Evolutionary conservation across 2,329 filamentous ascomycete species (phyloP), one percentile per base, ranked within the genome.

Genomic region (Stagonosporopsis vannaccii): DNA sequence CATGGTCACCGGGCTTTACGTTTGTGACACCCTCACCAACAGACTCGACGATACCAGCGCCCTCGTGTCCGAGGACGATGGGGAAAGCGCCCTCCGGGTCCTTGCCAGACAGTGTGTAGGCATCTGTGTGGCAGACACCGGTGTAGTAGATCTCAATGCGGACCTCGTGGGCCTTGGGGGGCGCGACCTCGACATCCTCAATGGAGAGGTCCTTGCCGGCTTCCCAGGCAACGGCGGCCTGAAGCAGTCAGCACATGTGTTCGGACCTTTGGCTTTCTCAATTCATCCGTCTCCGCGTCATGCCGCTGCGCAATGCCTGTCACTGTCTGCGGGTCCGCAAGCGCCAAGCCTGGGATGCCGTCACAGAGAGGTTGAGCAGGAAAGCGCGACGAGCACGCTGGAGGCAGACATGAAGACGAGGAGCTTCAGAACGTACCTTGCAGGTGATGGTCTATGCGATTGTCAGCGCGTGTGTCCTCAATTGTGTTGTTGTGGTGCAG

Each of bases 131-230:
- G 84, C 95, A 99, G 76, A 99, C 95, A 80, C 95, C 95, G 50
- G 95, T 99, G 84, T 97, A 96, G 84, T 94, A 89, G 77, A 98
- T 91, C 83, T 98, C 82, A 75, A 99, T 97, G 71, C 95, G 91
- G 75, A 99, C 95, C 82, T 99, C 95, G 80, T 96, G 87, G 60
- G 94, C 93, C 79, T 85, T 88, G 58, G 95, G 95, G 61, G 94
- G 90, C 49, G 84, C 87, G 65, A 99, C 95, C 81, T 98, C 93
- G 71, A 99, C 84, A 68, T 96, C 91, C 81, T 99, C 95, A 67
- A 98, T 85, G 70, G 84, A 87, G 64, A 99, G 86, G 67, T 91
- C 89, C 82, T 97, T 91, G 76, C 90, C 93, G 43, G 95, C 92
- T 80, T 93, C 94, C 95, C 95, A 99, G 77, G 95, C 95, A 63